These are phyloP conservation scores for Populus pruinosa DNA, from an alignment of 345 rosid genomes.

Conservation along the genomic window DNA sequence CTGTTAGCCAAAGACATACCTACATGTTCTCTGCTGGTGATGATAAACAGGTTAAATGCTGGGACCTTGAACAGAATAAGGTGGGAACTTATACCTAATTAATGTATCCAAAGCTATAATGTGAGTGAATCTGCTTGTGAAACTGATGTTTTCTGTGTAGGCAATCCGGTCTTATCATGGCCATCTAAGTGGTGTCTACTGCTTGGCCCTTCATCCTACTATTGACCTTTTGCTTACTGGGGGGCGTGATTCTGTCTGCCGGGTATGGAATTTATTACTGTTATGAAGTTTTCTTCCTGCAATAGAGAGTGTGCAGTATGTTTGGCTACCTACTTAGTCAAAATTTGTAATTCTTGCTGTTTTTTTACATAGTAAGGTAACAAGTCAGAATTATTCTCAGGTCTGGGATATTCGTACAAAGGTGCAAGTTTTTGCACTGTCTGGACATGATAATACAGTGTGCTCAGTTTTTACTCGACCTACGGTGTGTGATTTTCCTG, in stretches of 20 bases:
- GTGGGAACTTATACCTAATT: constrained; percentile 31
- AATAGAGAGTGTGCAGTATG: not conserved
- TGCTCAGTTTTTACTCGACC: constrained; percentile 95
- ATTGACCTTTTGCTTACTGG: constrained; percentile 86
- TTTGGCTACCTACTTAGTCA: not conserved
- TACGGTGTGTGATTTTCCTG: constrained; percentile 45
- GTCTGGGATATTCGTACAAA: constrained; percentile 98
- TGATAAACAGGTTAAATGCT: constrained; percentile 98
- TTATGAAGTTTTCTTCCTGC: not conserved
- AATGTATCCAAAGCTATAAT: not conserved
- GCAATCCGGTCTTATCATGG: constrained; percentile 96
- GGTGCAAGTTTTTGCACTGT: constrained; percentile 89
- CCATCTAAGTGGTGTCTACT: constrained; percentile 95
- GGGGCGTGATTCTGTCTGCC: constrained; percentile 97
- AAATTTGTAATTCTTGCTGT: not conserved
- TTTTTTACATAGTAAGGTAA: constrained; percentile 13
- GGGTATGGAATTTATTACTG: constrained; percentile 45
- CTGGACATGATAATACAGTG: constrained; percentile 95
- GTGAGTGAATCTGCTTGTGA: not conserved
- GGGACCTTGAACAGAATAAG: constrained; percentile 99
- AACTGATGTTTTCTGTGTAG: constrained; percentile 35
- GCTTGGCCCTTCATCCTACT: constrained; percentile 97
- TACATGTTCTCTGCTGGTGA: constrained; percentile 99
- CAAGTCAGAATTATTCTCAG: constrained; percentile 36
- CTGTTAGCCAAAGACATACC: constrained; percentile 79